Percentiles rank a stretch among this genome's conserved stretches.
phyloP scores from a whole-genome alignment of 2,329 filamentous ascomycete species.

The Dactylonectria macrodidyma region DNA sequence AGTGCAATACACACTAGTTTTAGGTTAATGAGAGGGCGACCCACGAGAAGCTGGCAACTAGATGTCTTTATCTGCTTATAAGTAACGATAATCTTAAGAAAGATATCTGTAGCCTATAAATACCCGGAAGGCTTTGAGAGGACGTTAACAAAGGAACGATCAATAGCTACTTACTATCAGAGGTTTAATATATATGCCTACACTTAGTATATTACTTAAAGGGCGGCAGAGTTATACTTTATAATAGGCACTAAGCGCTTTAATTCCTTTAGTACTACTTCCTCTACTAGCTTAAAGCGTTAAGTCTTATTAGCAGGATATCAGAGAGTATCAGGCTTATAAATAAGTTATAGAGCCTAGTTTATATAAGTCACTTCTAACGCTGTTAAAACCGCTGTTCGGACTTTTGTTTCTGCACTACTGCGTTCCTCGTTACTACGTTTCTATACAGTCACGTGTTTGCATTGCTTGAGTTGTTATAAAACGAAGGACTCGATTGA shows the following conservation, averaged over 20 bases:
- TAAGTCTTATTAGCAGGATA: slow-evolving; percentile 25
- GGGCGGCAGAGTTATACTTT: slow-evolving; percentile 43
- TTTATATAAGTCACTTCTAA: slow-evolving; percentile 9
- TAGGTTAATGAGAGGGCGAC: slow-evolving; percentile 26
- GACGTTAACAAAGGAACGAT: not conserved
- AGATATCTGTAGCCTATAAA: slow-evolving; percentile 35
- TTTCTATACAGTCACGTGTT: too few species aligned
- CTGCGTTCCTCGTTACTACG: too few species aligned
- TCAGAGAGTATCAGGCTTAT: slow-evolving; percentile 20
- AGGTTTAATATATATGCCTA: slow-evolving; percentile 40
- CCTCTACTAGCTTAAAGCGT: slow-evolving; percentile 40
- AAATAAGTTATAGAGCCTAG: slow-evolving; percentile 15
- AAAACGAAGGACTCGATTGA: too few species aligned
- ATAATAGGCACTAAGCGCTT: slow-evolving; percentile 37
- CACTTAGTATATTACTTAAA: slow-evolving; percentile 55
- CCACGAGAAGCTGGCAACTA: slow-evolving; percentile 8
- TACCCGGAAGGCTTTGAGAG: slow-evolving; percentile 9
- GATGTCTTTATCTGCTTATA: slow-evolving; percentile 18
- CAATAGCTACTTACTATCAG: not conserved
- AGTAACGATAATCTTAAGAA: slow-evolving; percentile 48
- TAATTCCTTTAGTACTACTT: slow-evolving; percentile 37
- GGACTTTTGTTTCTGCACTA: too few species aligned
- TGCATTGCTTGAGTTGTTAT: too few species aligned
- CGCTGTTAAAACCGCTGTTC: too few species aligned
- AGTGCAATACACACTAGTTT: slow-evolving; percentile 38